Percentiles rank a stretch among this genome's conserved stretches.
Evolutionary conservation across 805 yeast species (phyloP).

Genomic region (Nakazawaea molendinolei): DNA sequence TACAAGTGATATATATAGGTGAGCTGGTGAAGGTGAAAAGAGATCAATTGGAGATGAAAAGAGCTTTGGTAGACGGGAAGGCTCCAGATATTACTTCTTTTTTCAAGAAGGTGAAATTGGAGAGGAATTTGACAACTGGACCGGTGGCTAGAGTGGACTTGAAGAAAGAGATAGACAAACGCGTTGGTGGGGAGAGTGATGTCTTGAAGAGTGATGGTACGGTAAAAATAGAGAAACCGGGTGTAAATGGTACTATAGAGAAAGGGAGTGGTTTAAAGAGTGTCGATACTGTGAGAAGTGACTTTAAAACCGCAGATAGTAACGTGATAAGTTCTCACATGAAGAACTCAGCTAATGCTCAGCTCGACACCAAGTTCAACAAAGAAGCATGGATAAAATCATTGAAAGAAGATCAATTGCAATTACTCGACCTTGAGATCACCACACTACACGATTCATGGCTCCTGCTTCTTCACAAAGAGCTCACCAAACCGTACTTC

Average conservation of each 20-base stretch:
- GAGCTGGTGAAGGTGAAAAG: slow-evolving; percentile 1
- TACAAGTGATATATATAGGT: too few relatives aligned
- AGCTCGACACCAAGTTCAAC: slow-evolving; percentile 32
- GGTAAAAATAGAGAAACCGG: too few relatives aligned
- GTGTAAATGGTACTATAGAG: too few relatives aligned
- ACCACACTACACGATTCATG: slow-evolving; percentile 68
- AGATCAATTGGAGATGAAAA: slow-evolving; percentile 3
- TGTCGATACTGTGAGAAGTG: too few relatives aligned
- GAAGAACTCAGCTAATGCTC: too few relatives aligned
- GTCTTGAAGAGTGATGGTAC: too few relatives aligned
- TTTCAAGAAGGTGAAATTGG: slow-evolving; percentile 9
- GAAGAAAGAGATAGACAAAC: background rate
- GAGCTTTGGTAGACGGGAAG: slow-evolving; percentile 1
- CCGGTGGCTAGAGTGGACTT: background rate
- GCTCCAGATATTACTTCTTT: slow-evolving; percentile 7
- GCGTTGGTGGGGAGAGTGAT: background rate
- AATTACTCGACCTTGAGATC: slow-evolving; percentile 60
- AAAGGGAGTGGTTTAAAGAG: too few relatives aligned
- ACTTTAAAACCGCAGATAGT: too few relatives aligned
- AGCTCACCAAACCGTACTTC: slow-evolving; percentile 82
- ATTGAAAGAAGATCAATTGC: slow-evolving; percentile 40
- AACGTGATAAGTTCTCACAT: too few relatives aligned
- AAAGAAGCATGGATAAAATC: slow-evolving; percentile 44
- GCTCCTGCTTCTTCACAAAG: slow-evolving; percentile 63
- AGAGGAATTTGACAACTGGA: background rate